Conservation (phyloP, 225 moss, liverwort and hornwort species). For the Ulota crispa region DNA sequence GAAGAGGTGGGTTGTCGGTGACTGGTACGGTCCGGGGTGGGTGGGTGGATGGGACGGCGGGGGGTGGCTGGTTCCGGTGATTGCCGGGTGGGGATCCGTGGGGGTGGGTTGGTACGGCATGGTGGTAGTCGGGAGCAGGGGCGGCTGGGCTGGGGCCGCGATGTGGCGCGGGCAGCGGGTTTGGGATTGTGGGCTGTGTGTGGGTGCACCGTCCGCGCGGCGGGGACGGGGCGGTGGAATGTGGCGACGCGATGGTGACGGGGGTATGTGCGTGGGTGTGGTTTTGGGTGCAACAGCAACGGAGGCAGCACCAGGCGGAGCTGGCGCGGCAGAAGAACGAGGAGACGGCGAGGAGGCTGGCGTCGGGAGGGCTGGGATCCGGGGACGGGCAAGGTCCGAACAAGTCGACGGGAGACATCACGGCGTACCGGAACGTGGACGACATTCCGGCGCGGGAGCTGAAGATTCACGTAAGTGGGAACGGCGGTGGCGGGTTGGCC, state of each 20-base stretch:
- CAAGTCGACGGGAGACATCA: slow-evolving; percentile 81
- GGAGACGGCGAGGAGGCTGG: slow-evolving; percentile 91
- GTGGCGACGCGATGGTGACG: neutral
- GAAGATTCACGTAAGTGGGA: slow-evolving; percentile 73
- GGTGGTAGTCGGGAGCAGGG: neutral
- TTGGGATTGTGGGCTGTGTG: neutral
- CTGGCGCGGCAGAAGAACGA: slow-evolving; percentile 95
- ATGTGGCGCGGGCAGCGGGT: too few species aligned
- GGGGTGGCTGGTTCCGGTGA: too few species aligned
- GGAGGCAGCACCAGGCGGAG: slow-evolving; percentile 89
- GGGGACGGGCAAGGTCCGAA: slow-evolving; percentile 79
- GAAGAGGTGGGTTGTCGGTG: slow-evolving; percentile 53
- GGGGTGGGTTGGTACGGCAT: neutral
- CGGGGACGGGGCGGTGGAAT: too few species aligned
- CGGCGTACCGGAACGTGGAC: slow-evolving; percentile 88
- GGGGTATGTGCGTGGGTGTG: neutral
- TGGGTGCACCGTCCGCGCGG: too few species aligned
- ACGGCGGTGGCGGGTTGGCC: accelerated
- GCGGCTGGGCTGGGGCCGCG: neutral
- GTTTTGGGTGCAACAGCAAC: slow-evolving; percentile 32
- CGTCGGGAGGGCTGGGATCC: slow-evolving; percentile 85
- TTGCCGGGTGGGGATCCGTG: neutral
- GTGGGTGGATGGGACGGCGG: neutral
- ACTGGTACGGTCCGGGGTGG: accelerated
- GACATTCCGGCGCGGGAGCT: slow-evolving; percentile 94